phyloP scores from a whole-genome alignment of 164 flowering plant genomes.

The Umbellularia californica region DNA sequence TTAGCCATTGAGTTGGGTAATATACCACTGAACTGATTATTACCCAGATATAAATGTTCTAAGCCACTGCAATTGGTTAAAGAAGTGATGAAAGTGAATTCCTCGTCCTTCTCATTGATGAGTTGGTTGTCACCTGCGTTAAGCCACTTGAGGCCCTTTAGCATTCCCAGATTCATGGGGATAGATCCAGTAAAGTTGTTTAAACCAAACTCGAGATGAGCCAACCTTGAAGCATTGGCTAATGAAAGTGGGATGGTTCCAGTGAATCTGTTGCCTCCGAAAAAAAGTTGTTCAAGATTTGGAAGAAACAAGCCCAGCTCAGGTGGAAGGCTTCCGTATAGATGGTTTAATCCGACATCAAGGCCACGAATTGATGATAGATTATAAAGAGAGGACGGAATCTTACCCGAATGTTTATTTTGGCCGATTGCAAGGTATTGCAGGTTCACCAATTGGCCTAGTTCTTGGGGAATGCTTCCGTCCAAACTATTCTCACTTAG shows the following conservation, averaged over 20 bases:
- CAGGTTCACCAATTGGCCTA: not conserved
- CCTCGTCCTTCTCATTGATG: constrained; percentile 7
- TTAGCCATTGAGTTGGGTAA: constrained; percentile 46
- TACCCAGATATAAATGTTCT: constrained; percentile 25
- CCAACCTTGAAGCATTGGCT: constrained; percentile 34
- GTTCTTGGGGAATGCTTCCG: not conserved
- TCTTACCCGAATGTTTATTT: not conserved
- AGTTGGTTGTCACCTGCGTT: not conserved
- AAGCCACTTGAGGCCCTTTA: not conserved
- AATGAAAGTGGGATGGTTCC: constrained; percentile 44
- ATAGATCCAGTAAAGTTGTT: constrained; percentile 21
- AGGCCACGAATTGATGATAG: not conserved
- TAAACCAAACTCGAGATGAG: constrained; percentile 23
- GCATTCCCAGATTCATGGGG: not conserved
- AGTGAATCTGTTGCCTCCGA: constrained; percentile 30
- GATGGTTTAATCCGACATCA: not conserved
- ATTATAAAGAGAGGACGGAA: constrained; percentile 2
- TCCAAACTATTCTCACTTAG: not conserved
- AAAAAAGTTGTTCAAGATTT: constrained; percentile 22
- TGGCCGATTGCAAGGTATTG: not conserved
- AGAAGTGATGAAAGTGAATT: constrained; percentile 27
- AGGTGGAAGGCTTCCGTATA: constrained; percentile 23
- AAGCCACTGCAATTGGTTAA: constrained; percentile 33
- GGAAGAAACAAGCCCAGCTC: constrained; percentile 27
- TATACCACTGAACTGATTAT: constrained; percentile 37